Evolutionary conservation across 2,329 filamentous ascomycete species (phyloP), one percentile per base, ranked within the genome.

Genomic region (Calonectria pseudoturangicola): DNA sequence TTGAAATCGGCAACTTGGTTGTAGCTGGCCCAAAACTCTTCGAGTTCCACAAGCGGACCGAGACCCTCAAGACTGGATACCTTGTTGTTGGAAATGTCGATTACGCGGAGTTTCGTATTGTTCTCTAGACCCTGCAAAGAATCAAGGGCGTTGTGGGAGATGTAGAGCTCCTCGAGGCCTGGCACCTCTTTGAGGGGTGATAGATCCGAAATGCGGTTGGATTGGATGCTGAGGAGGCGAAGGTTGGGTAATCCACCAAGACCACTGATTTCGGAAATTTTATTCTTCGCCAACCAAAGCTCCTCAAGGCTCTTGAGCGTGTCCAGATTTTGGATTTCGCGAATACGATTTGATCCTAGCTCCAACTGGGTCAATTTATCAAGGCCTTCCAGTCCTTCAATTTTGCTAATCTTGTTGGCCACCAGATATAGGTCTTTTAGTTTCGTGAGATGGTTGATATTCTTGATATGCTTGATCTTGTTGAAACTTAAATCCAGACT

Each of bases 381-480:
- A 64, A 98, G 86, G 0, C 91, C 92, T 5, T 95, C 93, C 12
- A 99, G 87, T 16, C 93, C 93, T 81, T 98, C 96, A 79, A 99
- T 98, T 68, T 88, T 92, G 76, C 90, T 90, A 82, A 99, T 98
- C 84, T 97, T 97, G 86, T 99, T 98, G 82, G 98, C 95, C 63
- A 98, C 95, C 79, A 99, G 94, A 83, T 94, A 99, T 3, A 99
- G 83, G 77, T 98, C 95, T 74, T 89, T 93, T 70, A 98, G 89
- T 67, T 95, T 89, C 27, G 87, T 93, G 72, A 99, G 87, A 79
- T 96, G 93, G 71, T 90, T 89, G 76, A 98, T 87, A 80, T 96
- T 92, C 85, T 98, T 98, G 87, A 99, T 98, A 85, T 98, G 96
- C 84, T 98, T 98, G 87, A 99, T 96, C 88, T 98, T 98, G 88